phyloP scores from a whole-genome alignment of 371 early-diverging fungal genomes.

The Circinella umbellata region DNA sequence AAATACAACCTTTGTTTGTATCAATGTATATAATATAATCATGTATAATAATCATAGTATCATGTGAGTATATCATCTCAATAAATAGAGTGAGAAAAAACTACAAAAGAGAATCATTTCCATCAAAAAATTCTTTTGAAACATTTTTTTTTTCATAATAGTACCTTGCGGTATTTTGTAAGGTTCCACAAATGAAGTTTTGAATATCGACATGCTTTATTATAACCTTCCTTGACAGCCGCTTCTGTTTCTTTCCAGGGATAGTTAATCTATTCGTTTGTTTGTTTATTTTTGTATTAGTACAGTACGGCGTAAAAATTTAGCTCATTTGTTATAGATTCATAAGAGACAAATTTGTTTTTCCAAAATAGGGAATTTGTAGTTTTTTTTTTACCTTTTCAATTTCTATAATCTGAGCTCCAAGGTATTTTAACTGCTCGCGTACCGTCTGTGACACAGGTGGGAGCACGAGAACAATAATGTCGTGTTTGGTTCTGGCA shows the following conservation, averaged over 20 bases:
- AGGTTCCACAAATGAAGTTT: conserved; percentile 41
- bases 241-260: conserved; percentile 34
- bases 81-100: too few relatives aligned
- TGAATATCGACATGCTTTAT: conserved; percentile 46
- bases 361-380: not conserved
- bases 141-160: too few relatives aligned
- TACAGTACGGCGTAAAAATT: too few relatives aligned
- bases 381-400: conserved; percentile 30
- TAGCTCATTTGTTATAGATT: too few relatives aligned
- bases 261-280: conserved; percentile 27
- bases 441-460: conserved; percentile 25
- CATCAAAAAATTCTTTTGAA: too few relatives aligned
- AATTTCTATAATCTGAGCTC: conserved; percentile 33
- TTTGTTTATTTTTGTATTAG: too few relatives aligned
- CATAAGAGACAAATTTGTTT: too few relatives aligned
- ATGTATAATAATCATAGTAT: not conserved
- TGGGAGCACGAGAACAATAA: conserved; percentile 37
- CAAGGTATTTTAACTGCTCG: conserved; percentile 26
- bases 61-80: not conserved
- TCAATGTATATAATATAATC: not conserved
- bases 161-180: conserved; percentile 38
- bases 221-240: conserved; percentile 34
- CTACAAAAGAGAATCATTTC: too few relatives aligned
- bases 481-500: conserved; percentile 31
- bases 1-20: conserved; percentile 30